Base-by-base conservation (phyloP, 768 basidiomycete species). In the Vararia minispora region DNA sequence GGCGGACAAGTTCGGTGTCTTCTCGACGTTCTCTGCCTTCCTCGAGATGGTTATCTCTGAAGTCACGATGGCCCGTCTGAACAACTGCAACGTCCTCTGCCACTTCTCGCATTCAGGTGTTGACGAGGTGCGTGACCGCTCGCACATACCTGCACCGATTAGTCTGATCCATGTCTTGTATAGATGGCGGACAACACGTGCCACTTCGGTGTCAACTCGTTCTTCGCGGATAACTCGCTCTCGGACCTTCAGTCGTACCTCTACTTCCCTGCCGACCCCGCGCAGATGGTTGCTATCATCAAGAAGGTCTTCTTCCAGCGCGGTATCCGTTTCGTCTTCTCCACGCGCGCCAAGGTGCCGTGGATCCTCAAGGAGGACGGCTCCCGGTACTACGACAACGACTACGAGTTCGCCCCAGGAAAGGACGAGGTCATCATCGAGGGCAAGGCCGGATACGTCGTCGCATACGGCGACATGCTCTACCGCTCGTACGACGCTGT, bases 81-180 rank as follows among this genome's bases (percentile, higher is more conserved):
- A 91, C 58, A 69, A 82, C 49, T 84, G 83, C 66, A 91, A 90
- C 52, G 78, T 90, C 7, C 71, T 91, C 17, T 79, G 70, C 51
- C 88, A 91, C 61, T 91, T 89, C 64, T 89, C 86, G 17, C 88
- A 91, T 60, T 79, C 86, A 17, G 88, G 87, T 45, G 76, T 82
- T 42, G 79, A 82, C 52, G 80, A 81, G 45, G 55, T 56, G 30
- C 24, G 41, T 40, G 17, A 14, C 17, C 24, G 16, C 22, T 7
- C 23, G 43, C 17, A 28, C 35, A n/a, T 11, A 41, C 27, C 26
- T 18, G 37, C 31, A 22, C n/a, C 24, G 11, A 40, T 17, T 30
- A 5, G 18, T 14, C 23, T 22, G 23, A 8, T 25, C 35, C 10
- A 13, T 22, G 43, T n/a, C 52, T 52, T 18, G 52, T 41, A 26